Conservation (phyloP, 768 basidiomycete species). For the Russula virescens region DNA sequence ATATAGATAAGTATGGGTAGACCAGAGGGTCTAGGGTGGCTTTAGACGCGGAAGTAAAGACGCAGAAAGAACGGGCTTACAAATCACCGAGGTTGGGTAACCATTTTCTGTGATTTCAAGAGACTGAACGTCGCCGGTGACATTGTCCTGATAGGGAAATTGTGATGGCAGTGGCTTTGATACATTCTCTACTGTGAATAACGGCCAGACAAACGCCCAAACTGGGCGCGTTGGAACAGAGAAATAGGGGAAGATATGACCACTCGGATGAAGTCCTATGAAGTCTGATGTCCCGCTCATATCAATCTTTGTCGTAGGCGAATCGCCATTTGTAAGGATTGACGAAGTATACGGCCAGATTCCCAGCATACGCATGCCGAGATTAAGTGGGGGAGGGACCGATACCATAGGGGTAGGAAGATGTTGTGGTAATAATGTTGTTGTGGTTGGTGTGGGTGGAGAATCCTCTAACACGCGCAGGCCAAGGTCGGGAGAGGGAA, state of each 20-base stretch:
- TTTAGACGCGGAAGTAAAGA: not conserved
- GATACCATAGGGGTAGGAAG: not conserved
- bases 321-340: slow-evolving; percentile 44
- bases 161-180: not conserved
- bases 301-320: not conserved
- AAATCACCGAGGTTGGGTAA: slow-evolving; percentile 11
- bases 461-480: slow-evolving; percentile 48
- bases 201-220: slow-evolving; percentile 25
- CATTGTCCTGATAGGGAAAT: slow-evolving; percentile 17
- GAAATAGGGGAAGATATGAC: slow-evolving; percentile 12
- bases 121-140: not conserved
- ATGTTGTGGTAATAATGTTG: slow-evolving; percentile 13
- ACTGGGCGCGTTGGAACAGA: not conserved
- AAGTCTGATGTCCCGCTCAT: not conserved
- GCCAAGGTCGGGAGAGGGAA: slow-evolving; percentile 34
- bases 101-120: not conserved
- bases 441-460: slow-evolving; percentile 26
- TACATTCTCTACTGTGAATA: not conserved
- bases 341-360: slow-evolving; percentile 43
- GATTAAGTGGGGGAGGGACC: slow-evolving; percentile 23
- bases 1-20: slow-evolving; percentile 10
- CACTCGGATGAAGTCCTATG: not conserved
- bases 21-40: slow-evolving; percentile 19
- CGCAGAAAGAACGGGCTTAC: not conserved
- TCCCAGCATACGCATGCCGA: slow-evolving; percentile 37